phyloP scores from a whole-genome alignment of 345 rosid species.

The Dipteronia sinensis region DNA sequence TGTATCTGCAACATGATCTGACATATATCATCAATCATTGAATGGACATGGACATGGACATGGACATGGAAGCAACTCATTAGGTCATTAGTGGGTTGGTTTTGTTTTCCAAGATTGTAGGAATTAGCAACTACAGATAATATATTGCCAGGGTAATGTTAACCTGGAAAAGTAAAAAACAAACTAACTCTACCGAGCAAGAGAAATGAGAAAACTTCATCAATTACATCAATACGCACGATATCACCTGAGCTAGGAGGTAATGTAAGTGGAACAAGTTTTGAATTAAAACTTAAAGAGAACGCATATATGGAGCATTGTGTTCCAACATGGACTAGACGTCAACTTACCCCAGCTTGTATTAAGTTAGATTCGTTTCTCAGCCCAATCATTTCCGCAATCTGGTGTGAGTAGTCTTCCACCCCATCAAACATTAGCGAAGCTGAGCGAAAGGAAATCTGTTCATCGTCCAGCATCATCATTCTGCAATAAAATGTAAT shows the following conservation, averaged over 20 bases:
- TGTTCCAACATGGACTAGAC: neutral
- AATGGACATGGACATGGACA: neutral
- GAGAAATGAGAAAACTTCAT: neutral
- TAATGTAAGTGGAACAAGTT: neutral
- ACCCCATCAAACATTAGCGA: constrained; percentile 86
- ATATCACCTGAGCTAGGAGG: neutral
- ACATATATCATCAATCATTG: neutral
- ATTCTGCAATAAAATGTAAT: constrained; percentile 52
- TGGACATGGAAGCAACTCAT: neutral
- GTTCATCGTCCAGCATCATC: constrained; percentile 98
- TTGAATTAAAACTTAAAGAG: constrained; percentile 4
- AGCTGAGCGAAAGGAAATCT: constrained; percentile 91
- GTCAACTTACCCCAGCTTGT: constrained; percentile 81
- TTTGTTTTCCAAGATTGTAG: neutral
- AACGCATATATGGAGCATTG: neutral
- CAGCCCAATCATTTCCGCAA: constrained; percentile 95
- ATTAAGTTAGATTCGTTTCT: constrained; percentile 78
- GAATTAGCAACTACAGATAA: constrained; percentile 4
- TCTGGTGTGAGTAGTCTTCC: constrained; percentile 98
- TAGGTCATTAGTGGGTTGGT: neutral
- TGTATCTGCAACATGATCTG: neutral
- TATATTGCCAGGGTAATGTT: constrained; percentile 5
- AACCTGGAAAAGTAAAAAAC: neutral
- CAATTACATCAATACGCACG: neutral
- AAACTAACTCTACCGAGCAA: neutral